These are phyloP conservation scores for Colletotrichum tanaceti DNA, from an alignment of 2,329 filamentous ascomycete species.

Conservation along the genomic window DNA sequence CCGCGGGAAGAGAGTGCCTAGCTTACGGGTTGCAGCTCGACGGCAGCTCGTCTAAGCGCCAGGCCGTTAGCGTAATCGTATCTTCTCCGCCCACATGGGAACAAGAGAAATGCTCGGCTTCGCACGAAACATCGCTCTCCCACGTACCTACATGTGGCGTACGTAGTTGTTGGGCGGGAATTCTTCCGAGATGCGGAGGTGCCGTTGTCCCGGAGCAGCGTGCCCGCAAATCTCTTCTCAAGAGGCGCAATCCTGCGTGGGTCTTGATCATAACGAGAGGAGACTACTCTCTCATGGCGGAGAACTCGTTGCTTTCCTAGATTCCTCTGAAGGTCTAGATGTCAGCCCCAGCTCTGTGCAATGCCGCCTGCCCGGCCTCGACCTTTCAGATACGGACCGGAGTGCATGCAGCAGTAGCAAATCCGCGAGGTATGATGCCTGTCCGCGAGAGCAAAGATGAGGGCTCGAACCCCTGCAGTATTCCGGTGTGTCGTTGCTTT, in stretches of 20 bases:
- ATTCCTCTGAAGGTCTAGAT: not conserved
- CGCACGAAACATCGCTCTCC: not conserved
- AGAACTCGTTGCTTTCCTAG: not conserved
- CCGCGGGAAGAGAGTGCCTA: slow-evolving; percentile 3
- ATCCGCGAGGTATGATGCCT: slow-evolving; percentile 1
- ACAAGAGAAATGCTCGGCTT: not conserved
- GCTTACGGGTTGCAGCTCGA: not conserved
- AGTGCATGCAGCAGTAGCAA: not conserved
- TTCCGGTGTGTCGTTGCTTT: not conserved
- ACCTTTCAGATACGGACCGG: not conserved
- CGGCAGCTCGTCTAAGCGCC: not conserved
- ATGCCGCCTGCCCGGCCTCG: slow-evolving; percentile 12
- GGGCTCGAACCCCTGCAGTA: slow-evolving; percentile 11
- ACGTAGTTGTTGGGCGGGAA: not conserved
- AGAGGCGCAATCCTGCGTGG: not conserved
- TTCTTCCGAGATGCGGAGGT: not conserved
- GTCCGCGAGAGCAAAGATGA: not conserved
- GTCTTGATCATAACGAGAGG: not conserved
- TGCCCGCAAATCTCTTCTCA: not conserved
- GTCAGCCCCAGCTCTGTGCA: not conserved
- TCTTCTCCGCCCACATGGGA: slow-evolving; percentile 4
- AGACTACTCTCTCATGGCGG: not conserved
- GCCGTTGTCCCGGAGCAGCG: not conserved
- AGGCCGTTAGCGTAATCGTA: not conserved
- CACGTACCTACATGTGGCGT: too few species aligned